phyloP scores from a whole-genome alignment of 495 filamentous ascomycete genomes.

The Talaromyces stipitatus region DNA sequence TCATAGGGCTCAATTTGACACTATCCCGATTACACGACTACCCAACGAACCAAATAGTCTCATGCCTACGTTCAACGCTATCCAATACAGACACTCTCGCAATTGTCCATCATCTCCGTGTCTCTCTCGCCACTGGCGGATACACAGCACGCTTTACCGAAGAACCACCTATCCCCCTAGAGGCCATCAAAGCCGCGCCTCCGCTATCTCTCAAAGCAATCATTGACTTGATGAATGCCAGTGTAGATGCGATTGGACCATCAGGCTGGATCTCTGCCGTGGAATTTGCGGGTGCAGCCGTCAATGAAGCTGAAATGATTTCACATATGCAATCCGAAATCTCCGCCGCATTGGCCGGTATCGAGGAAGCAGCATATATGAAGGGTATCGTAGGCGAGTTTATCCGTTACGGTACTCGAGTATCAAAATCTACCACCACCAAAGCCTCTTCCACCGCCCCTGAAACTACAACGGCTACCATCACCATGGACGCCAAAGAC shows the following conservation, averaged over 20 bases:
- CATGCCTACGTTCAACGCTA: slow-evolving; percentile 57
- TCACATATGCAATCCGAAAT: slow-evolving; percentile 63
- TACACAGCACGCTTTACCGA: slow-evolving; percentile 37
- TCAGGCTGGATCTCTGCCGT: slow-evolving; percentile 67
- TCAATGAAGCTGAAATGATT: slow-evolving; percentile 54
- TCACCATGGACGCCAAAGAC: slow-evolving; percentile 5
- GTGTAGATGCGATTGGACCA: slow-evolving; percentile 77
- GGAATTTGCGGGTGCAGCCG: slow-evolving; percentile 39
- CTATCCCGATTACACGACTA: slow-evolving; percentile 61
- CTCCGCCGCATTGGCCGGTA: slow-evolving; percentile 65
- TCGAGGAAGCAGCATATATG: slow-evolving; percentile 65
- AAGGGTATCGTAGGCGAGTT: slow-evolving; percentile 62
- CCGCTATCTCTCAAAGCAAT: slow-evolving; percentile 44
- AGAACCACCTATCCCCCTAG: slow-evolving; percentile 35
- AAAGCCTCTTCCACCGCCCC: neutral
- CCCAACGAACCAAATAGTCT: slow-evolving; percentile 45
- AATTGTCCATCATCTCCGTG: slow-evolving; percentile 66
- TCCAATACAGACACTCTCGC: slow-evolving; percentile 60
- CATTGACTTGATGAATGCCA: slow-evolving; percentile 61
- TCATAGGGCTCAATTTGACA: slow-evolving; percentile 31
- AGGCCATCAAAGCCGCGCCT: slow-evolving; percentile 43
- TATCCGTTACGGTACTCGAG: slow-evolving; percentile 52
- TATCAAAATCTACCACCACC: neutral
- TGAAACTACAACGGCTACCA: slow-evolving; percentile 1
- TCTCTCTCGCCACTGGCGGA: slow-evolving; percentile 48